Evolutionary conservation across 1,139 yeast genomes (phyloP), one percentile per base, ranked within the genome.

Genomic region (Yamadazyma pseudoaaseri): DNA sequence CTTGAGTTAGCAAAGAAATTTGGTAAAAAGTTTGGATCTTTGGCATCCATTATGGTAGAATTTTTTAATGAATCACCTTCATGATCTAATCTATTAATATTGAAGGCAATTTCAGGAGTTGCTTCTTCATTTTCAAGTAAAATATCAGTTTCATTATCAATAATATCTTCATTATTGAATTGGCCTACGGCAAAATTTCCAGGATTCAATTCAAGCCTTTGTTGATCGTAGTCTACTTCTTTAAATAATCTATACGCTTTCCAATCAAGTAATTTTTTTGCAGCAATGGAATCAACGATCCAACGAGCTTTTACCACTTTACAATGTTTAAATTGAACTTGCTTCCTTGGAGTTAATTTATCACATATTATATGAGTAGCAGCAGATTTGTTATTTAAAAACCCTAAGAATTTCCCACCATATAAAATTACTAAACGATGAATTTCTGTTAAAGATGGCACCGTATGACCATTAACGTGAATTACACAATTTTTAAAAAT

Each of bases 311-410:
- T 73, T 1, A 89, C 95, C 2, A 92, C 95, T 44, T 75, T 79
- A 56, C 76, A 84, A 44, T 81, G 73, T 23, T 69, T 65, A 51
- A 76, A 86, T 55, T 84, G 81, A 3, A 73, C 56, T 37, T 70
- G 65, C 55, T 92, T 90, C 30, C 86, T 67, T 1, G 94, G 86
- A 0, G 97, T 87, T 38, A 90, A 55, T 22, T 79, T 68, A 36
- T 82, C 79, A 17, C 97, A 95, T 2, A 92, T 62, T 6, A 92
- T 83, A 58, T 92, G 97, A 0, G 97, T 86, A 1, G 83, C 94
- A 9, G 75, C 69, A 4, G 83, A 71, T 50, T 89, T 89, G 16
- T 82, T 79, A 5, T 76, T 67, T 30, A 90, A 56, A 56, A 76
- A 81, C 41, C 82, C 81, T 16, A 84, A 55, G 46, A 86, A 86